Percentiles rank a stretch among this genome's conserved stretches.
Conservation (phyloP, 1,284 basidiomycete species). For the Naganishia sp. region DNA sequence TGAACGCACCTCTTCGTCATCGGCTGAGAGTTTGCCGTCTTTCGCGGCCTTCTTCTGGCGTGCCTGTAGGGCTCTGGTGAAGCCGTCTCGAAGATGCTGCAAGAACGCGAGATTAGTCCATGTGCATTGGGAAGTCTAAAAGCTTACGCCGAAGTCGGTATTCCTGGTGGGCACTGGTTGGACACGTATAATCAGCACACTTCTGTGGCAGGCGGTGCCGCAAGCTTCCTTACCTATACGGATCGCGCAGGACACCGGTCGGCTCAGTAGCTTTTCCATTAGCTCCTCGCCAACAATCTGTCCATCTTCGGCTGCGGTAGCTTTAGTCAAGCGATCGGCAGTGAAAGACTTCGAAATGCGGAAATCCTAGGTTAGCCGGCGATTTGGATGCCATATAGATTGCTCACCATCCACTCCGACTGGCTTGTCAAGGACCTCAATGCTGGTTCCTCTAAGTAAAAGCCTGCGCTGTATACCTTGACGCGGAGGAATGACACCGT, state of each 20-base stretch:
- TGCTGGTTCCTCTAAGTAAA: conserved; percentile 55
- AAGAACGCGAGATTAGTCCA: background rate
- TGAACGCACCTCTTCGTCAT: conserved; percentile 43
- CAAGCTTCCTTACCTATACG: conserved; percentile 46
- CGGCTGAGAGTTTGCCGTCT: conserved; percentile 39
- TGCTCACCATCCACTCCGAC: conserved; percentile 44
- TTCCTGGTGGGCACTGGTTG: conserved; percentile 56
- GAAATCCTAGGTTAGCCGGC: background rate
- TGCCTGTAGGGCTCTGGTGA: conserved; percentile 56
- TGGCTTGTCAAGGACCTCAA: conserved; percentile 37
- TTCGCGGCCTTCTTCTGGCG: conserved; percentile 54
- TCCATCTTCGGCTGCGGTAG: conserved; percentile 29
- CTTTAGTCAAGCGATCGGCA: conserved; percentile 37
- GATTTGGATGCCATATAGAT: background rate
- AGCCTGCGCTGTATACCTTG: conserved; percentile 58
- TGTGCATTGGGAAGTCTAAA: background rate
- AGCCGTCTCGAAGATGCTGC: conserved; percentile 59
- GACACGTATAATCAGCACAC: background rate
- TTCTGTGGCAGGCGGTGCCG: background rate
- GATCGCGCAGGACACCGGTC: conserved; percentile 47
- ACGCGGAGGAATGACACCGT: conserved; percentile 59
- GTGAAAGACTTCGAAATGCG: conserved; percentile 9
- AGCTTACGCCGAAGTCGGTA: conserved; percentile 55
- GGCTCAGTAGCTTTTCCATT: conserved; percentile 44
- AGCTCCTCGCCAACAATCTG: conserved; percentile 45